Evolutionary conservation across 169 alveolate genomes (phyloP), one percentile per base, ranked within the genome.

Genomic region (Plasmodium adleri): DNA sequence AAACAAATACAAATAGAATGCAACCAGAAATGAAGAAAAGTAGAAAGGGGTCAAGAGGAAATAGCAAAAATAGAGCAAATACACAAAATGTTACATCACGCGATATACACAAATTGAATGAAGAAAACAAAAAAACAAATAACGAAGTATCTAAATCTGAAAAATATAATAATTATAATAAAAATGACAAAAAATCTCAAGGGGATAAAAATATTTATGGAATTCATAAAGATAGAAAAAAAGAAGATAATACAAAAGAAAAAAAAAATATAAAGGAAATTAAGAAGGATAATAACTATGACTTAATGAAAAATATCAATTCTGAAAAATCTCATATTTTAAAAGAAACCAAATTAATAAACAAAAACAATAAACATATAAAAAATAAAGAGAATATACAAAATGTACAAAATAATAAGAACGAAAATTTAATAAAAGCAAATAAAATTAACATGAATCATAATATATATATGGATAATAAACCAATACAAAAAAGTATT

Each of bases 331-430:
- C 47, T 17, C 3, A 17, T 17, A 73, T 20, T 39, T 56, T 28
- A 73, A 73, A 73, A 56, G 72, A 56, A 58, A 73, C 86, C 8
- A 73, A 73, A 47, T 58, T 73, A 73, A 73, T 43, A 73, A 56
- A 45, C 22, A 73, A 56, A 24, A 22, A 22, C 54, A 56, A 28
- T 73, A 54, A 17, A 52, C 54, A 22, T 22, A 58, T 56, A 7
- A 73, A 24, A 15, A 73, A 60, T 52, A 72, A 39, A 56, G 47
- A 39, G 9, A 39, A 39, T 39, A 39, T 39, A 39, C 10, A 39
- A 39, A 39, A 39, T 39, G 70, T 6, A 58, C 26, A n/a, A 28
- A 39, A 28, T 73, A 58, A 73, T 28, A 32, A 13, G 17, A 56
- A 58, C 3, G 47, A 39, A 39, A 0, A 39, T 39, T 39, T 39